These are phyloP conservation scores for Gossypium davidsonii DNA, from an alignment of 441 rosid genomes.

Conservation along the genomic window DNA sequence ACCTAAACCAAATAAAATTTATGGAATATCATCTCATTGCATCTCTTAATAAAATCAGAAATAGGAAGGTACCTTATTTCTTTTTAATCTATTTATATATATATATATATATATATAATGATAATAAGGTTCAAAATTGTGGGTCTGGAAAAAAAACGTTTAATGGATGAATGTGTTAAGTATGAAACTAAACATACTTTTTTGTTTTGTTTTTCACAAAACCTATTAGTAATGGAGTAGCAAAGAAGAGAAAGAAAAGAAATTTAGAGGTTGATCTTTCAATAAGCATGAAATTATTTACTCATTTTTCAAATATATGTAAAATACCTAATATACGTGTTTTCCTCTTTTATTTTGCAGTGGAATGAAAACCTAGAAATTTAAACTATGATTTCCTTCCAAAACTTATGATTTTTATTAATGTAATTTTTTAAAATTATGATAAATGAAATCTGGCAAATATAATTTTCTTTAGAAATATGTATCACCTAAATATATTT, in stretches of 20 bases:
- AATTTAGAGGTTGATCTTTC: background rate
- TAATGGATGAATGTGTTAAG: background rate
- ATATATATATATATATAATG: background rate
- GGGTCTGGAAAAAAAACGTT: background rate
- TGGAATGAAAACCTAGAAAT: background rate
- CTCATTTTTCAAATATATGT: background rate
- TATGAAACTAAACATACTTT: background rate
- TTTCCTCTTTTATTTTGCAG: background rate
- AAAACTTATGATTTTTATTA: background rate
- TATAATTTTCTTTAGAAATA: too few relatives aligned
- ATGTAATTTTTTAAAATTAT: too few relatives aligned
- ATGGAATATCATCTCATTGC: slow-evolving; percentile 21
- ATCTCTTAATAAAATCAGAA: slow-evolving; percentile 4
- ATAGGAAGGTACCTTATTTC: background rate
- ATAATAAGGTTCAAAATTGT: background rate
- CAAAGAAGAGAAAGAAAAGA: background rate
- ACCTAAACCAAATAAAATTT: background rate
- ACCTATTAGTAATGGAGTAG: background rate
- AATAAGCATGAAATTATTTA: background rate
- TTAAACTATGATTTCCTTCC: background rate
- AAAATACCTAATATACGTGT: background rate
- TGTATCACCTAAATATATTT: too few relatives aligned
- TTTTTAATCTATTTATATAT: background rate
- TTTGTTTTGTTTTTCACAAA: background rate
- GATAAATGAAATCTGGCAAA: too few relatives aligned